Percentiles rank a stretch among this genome's conserved stretches.
phyloP scores from a whole-genome alignment of 345 rosid genomes.

The Moricandia arvensis region DNA sequence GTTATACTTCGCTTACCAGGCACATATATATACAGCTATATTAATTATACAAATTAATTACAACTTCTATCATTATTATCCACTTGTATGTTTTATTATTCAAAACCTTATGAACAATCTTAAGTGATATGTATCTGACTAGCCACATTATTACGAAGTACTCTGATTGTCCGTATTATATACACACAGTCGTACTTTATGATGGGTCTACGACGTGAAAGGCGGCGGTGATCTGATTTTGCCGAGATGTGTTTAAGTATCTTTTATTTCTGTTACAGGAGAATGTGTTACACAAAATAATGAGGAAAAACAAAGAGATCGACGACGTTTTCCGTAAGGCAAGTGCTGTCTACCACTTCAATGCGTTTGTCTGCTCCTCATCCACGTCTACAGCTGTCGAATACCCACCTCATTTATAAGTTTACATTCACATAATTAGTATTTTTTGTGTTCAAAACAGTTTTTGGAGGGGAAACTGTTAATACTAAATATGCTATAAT shows the following conservation, averaged over 20 bases:
- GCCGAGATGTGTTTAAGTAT: conserved; percentile 1
- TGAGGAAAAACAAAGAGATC: not conserved
- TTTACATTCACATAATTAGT: not conserved
- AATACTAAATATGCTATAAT: not conserved
- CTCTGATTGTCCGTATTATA: not conserved
- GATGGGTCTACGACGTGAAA: not conserved
- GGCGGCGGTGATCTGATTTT: not conserved
- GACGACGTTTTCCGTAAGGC: conserved; percentile 19
- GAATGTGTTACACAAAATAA: not conserved
- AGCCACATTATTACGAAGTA: not conserved
- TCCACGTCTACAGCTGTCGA: conserved; percentile 51
- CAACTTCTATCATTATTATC: not conserved
- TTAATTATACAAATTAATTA: not conserved
- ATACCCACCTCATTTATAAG: conserved; percentile 11
- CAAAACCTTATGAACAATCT: not conserved
- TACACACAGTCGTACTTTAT: not conserved
- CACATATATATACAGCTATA: not conserved
- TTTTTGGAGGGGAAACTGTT: no score
- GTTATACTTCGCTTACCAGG: not conserved
- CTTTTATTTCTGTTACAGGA: not conserved
- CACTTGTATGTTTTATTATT: not conserved
- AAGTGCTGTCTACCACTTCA: conserved; percentile 32
- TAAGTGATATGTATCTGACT: not conserved
- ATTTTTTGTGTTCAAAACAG: no score
- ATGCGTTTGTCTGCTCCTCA: conserved; percentile 48